These are phyloP conservation scores for Penicillium hesseltinei DNA, from an alignment of 2,329 filamentous ascomycete species.

Conservation along the genomic window DNA sequence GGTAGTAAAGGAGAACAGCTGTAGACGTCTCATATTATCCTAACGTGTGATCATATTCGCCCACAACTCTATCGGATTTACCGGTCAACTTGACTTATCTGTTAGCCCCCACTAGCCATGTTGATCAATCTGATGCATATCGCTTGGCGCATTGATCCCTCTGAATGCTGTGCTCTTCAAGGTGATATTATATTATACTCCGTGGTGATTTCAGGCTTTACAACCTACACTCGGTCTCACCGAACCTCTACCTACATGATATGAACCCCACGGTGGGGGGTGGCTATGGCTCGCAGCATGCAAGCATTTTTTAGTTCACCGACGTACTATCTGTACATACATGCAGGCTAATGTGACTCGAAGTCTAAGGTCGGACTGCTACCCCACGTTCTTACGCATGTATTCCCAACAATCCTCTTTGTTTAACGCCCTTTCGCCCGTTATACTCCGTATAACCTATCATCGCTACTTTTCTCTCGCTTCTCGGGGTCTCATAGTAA, in stretches of 20 bases:
- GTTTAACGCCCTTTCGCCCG: not conserved
- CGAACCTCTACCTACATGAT: not conserved
- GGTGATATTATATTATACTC: not conserved
- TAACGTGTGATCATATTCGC: not conserved
- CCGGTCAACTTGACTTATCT: slow-evolving; percentile 15
- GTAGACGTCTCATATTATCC: not conserved
- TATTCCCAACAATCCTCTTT: not conserved
- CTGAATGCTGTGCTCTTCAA: not conserved
- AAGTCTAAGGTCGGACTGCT: not conserved
- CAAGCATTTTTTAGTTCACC: not conserved
- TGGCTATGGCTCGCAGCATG: slow-evolving; percentile 9
- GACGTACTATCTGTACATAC: not conserved
- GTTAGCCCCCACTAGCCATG: slow-evolving; percentile 10
- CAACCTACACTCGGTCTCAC: not conserved
- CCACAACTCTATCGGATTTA: slow-evolving; percentile 18
- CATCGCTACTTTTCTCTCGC: not conserved
- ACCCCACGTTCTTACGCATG: not conserved
- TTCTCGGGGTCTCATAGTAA: not conserved
- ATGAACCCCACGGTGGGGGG: not conserved
- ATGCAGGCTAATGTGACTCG: not conserved
- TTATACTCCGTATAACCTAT: not conserved
- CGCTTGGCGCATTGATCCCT: slow-evolving; percentile 18
- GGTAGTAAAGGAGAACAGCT: not conserved
- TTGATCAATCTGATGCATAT: slow-evolving; percentile 27
- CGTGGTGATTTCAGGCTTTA: not conserved